A percentile compares a stretch with the other conserved stretches of the same genome.
These are phyloP conservation scores for Phytophthora agathidicida DNA, from an alignment of 352 stramenopile genomes.

Conservation along the genomic window DNA sequence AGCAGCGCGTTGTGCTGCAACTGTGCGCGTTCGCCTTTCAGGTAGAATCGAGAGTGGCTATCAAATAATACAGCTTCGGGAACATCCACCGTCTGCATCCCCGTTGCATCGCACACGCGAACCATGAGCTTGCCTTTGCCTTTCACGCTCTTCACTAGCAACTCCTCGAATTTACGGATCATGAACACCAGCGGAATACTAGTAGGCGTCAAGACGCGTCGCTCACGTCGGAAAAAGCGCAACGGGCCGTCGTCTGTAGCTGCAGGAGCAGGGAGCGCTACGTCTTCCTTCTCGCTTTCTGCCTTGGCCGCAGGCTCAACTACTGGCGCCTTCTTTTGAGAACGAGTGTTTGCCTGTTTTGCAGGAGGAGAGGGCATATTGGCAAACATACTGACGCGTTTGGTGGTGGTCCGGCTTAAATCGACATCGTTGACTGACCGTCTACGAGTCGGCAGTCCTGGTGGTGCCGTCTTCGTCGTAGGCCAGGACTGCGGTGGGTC, in stretches of 20 bases:
- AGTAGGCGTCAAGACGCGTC: conserved; percentile 19
- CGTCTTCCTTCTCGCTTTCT: conserved; percentile 13
- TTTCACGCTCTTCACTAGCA: conserved; percentile 59
- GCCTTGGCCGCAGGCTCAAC: background rate
- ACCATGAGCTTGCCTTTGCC: conserved; percentile 64
- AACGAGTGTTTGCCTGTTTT: background rate
- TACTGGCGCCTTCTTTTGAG: conserved; percentile 1
- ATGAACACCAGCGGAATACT: conserved; percentile 50
- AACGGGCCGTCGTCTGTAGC: conserved; percentile 14
- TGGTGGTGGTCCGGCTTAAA: conserved; percentile 3
- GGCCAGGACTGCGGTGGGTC: conserved; percentile 20
- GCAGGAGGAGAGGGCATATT: conserved; percentile 21
- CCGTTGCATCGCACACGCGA: conserved; percentile 60
- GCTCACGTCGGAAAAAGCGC: conserved; percentile 52
- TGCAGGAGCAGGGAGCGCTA: conserved; percentile 8
- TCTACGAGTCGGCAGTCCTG: conserved; percentile 18
- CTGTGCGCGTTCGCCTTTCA: conserved; percentile 43
- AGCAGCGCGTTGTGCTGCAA: conserved; percentile 50
- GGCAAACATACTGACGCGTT: conserved; percentile 44
- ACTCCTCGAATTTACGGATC: conserved; percentile 56
- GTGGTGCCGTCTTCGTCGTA: conserved; percentile 11
- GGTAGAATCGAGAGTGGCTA: conserved; percentile 69
- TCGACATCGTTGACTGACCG: conserved; percentile 42
- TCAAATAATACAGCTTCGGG: conserved; percentile 71
- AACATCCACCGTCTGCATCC: conserved; percentile 53